Conservation (phyloP, 2,329 filamentous ascomycete species). For the Talaromyces sp. region DNA sequence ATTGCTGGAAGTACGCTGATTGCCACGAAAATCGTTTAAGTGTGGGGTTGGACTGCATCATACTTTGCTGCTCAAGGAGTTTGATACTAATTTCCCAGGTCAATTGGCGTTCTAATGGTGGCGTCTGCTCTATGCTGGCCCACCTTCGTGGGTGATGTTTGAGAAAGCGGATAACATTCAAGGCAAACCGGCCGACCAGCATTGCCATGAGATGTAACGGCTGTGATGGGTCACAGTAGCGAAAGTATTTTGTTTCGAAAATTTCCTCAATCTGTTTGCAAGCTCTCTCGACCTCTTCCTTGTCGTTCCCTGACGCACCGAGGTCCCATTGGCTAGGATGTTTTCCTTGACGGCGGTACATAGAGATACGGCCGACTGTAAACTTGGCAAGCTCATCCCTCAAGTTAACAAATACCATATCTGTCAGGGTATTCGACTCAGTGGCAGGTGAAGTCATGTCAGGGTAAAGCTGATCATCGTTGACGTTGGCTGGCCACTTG, state of each 20-base stretch:
- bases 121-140: background rate
- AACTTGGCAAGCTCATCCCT: background rate
- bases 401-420: background rate
- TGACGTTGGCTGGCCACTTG: constrained; percentile 15
- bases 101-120: background rate
- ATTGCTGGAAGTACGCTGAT: background rate
- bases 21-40: background rate
- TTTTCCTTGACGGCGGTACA: background rate
- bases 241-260: constrained; percentile 52
- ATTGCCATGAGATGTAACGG: constrained; percentile 63
- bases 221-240: constrained; percentile 46
- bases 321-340: background rate
- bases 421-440: background rate
- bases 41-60: background rate
- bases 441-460: background rate
- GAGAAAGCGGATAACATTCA: background rate
- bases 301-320: background rate
- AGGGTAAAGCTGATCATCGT: constrained; percentile 35
- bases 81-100: background rate
- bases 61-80: background rate
- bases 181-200: constrained; percentile 51
- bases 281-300: background rate
- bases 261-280: constrained; percentile 48
- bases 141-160: background rate
- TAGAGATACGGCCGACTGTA: background rate